phyloP scores from a whole-genome alignment of 495 filamentous ascomycete species.

The Penicillium dipodomyicola region DNA sequence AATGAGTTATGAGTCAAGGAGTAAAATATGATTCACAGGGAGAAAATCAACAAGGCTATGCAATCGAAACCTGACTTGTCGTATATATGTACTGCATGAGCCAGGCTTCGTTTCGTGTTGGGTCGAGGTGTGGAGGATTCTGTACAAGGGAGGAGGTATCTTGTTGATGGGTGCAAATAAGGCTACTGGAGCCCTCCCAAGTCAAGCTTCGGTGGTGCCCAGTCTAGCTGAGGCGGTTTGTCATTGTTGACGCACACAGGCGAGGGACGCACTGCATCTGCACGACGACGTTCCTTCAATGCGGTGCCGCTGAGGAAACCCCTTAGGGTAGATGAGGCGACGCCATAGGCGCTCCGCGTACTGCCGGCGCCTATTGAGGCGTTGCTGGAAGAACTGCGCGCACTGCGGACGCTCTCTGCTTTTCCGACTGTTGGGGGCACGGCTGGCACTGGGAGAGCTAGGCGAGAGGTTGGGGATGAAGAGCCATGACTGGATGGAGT shows the following conservation, averaged over 20 bases:
- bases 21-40: not conserved
- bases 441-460: constrained; percentile 40
- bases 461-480: constrained; percentile 22
- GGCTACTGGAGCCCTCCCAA: constrained; percentile 35
- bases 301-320: constrained; percentile 37
- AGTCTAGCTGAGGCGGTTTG: constrained; percentile 42
- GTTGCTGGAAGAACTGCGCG: constrained; percentile 40
- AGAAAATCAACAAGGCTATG: constrained; percentile 5
- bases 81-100: constrained; percentile 14
- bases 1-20: not conserved
- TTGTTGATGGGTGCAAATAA: not conserved
- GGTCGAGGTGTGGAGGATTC: not conserved
- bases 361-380: constrained; percentile 42
- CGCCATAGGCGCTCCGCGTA: constrained; percentile 41
- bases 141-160: constrained; percentile 13
- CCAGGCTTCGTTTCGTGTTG: constrained; percentile 1
- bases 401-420: constrained; percentile 42
- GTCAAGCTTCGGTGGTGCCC: constrained; percentile 44
- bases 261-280: constrained; percentile 32
- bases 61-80: not conserved
- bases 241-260: constrained; percentile 35
- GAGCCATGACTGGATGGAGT: constrained; percentile 31
- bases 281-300: constrained; percentile 33
- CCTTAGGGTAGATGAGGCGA: constrained; percentile 41
- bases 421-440: constrained; percentile 32